Percentiles rank a stretch among this genome's conserved stretches.
Evolutionary conservation across 306 rosid genomes (phyloP).

Genomic region (Parietaria judaica): DNA sequence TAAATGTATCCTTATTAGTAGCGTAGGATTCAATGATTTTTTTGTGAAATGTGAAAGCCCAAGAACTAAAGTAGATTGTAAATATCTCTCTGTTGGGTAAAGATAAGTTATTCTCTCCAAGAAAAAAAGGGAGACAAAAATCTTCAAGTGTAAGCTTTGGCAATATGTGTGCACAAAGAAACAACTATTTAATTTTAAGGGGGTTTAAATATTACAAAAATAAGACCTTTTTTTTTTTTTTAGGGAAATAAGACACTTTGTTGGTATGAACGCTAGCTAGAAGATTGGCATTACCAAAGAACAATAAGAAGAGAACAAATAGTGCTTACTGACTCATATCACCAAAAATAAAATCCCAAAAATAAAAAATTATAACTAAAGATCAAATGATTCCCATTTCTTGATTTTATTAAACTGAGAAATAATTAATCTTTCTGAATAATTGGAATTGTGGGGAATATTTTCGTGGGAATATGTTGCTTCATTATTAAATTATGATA

Average conservation of each 20-base stretch:
- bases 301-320: conserved; percentile 32
- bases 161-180: conserved; percentile 22
- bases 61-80: too few species aligned
- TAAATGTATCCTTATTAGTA: too few species aligned
- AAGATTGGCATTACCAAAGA: conserved; percentile 38
- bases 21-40: too few species aligned
- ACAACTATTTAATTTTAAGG: conserved; percentile 12
- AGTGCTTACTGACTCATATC: conserved; percentile 1
- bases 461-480: conserved; percentile 22
- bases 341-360: background rate
- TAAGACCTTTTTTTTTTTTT: too few species aligned
- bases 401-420: background rate
- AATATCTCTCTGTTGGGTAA: too few species aligned
- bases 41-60: too few species aligned
- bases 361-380: background rate
- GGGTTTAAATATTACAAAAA: conserved; percentile 16
- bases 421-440: background rate
- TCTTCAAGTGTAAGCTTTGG: conserved; percentile 47
- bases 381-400: conserved; percentile 13
- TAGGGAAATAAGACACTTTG: background rate
- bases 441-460: conserved; percentile 16
- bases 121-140: conserved; percentile 2
- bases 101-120: too few species aligned
- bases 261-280: conserved; percentile 23
- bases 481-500: conserved; percentile 20